Evolutionary conservation across 805 yeast species (phyloP).

Genomic region (Teunomyces funiuensis): DNA sequence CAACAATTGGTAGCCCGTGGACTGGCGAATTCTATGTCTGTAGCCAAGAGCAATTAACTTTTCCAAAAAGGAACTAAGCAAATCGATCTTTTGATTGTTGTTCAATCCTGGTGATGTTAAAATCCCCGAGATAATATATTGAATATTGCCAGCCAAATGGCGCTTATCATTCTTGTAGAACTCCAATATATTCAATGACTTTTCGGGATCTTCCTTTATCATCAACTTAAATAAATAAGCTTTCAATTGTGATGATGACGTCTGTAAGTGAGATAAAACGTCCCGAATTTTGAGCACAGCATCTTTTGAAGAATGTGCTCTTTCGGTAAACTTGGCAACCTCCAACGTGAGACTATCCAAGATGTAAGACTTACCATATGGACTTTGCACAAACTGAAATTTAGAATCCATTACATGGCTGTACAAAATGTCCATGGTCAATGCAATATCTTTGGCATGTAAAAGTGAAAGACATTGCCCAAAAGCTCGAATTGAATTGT

Average conservation of each 20-base stretch:
- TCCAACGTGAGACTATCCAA: conserved; percentile 18
- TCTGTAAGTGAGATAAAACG: conserved; percentile 16
- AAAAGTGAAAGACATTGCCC: conserved; percentile 30
- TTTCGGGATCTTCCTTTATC: conserved; percentile 28
- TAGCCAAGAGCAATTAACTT: conserved; percentile 19
- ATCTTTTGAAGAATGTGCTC: conserved; percentile 6
- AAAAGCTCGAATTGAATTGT: conserved; percentile 25
- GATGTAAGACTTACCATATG: conserved; percentile 19
- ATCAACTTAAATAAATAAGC: conserved; percentile 23
- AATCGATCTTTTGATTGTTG: conserved; percentile 17
- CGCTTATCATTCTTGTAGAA: conserved; percentile 20
- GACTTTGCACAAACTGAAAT: conserved; percentile 10
- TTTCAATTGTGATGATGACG: conserved; percentile 13
- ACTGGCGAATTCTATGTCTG: conserved; percentile 15
- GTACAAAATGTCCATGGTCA: conserved; percentile 16
- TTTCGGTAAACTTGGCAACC: conserved; percentile 20
- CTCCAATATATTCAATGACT: conserved; percentile 24
- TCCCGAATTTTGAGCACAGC: conserved; percentile 22
- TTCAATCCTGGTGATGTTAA: conserved; percentile 18
- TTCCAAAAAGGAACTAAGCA: conserved; percentile 18
- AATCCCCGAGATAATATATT: conserved; percentile 26
- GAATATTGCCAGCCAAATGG: conserved; percentile 18
- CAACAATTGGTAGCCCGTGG: conserved; percentile 16
- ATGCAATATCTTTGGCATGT: conserved; percentile 16
- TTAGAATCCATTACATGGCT: conserved; percentile 7